Conservation (phyloP, 768 basidiomycete genomes). For the Mycena belliarum region DNA sequence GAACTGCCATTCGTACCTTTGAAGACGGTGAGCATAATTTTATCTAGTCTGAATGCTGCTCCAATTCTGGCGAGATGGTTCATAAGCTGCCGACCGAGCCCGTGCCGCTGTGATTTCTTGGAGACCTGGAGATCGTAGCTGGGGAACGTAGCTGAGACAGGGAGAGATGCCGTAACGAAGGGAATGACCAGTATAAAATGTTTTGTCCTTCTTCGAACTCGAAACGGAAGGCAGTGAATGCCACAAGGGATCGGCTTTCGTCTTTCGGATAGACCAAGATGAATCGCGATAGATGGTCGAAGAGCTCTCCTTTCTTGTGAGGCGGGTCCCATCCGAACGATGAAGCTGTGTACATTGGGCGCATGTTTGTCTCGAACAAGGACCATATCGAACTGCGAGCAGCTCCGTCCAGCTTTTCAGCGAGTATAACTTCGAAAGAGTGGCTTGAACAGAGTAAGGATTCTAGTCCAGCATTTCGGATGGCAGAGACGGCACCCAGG, state of each 20-base stretch:
- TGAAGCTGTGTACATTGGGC: conserved; percentile 46
- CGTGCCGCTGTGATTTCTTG: conserved; percentile 42
- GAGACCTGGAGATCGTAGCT: conserved; percentile 82
- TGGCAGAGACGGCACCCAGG: neutral
- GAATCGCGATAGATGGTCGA: conserved; percentile 60
- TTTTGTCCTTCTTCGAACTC: conserved; percentile 63
- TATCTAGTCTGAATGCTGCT: conserved; percentile 57
- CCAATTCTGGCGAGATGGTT: conserved; percentile 52
- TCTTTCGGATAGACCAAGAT: conserved; percentile 40
- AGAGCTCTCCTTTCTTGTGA: conserved; percentile 60
- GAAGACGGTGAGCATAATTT: conserved; percentile 74
- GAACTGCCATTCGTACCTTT: conserved; percentile 52
- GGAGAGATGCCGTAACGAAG: neutral
- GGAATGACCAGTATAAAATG: conserved; percentile 67
- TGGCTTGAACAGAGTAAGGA: conserved; percentile 19
- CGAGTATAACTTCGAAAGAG: conserved; percentile 16
- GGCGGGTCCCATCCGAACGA: conserved; percentile 68
- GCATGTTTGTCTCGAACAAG: conserved; percentile 62
- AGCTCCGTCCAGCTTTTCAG: conserved; percentile 34
- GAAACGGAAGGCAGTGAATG: conserved; percentile 69
- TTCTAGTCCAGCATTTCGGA: neutral
- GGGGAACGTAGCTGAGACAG: neutral
- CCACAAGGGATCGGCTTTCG: conserved; percentile 27
- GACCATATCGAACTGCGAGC: conserved; percentile 52
- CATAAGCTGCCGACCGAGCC: conserved; percentile 61